Evolutionary conservation across 2,329 filamentous ascomycete species (phyloP).

Genomic region (Pseudogymnoascus sp.): DNA sequence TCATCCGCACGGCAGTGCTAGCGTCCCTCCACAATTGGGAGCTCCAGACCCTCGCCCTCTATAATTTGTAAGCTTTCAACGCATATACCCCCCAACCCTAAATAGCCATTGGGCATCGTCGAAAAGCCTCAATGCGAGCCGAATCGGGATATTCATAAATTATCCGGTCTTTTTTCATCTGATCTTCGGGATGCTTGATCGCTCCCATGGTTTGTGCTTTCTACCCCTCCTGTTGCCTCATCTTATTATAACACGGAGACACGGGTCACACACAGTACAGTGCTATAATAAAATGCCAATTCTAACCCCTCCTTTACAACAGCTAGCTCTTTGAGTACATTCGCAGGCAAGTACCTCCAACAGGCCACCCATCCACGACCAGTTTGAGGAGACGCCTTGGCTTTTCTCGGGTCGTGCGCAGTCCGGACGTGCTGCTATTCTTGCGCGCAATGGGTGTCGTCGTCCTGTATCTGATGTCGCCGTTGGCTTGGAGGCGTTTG

Average conservation of each 20-base stretch:
- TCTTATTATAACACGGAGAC: neutral
- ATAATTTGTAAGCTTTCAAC: neutral
- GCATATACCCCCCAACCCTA: neutral
- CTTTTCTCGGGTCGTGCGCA: neutral
- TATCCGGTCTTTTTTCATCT: neutral
- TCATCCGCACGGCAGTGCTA: neutral
- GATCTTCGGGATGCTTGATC: conserved; percentile 3
- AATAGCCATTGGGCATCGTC: neutral
- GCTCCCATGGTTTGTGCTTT: conserved; percentile 4
- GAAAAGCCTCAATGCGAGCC: conserved; percentile 1
- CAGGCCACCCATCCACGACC: neutral
- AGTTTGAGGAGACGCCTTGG: conserved; percentile 3
- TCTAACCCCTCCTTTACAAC: neutral
- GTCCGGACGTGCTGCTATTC: neutral
- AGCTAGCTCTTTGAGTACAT: neutral
- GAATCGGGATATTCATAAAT: neutral
- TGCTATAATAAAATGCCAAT: neutral
- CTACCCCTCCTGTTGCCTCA: neutral
- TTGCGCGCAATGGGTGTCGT: neutral
- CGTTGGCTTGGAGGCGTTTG: conserved; percentile 10
- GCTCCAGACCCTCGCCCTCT: neutral
- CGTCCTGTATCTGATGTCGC: neutral
- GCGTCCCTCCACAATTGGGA: neutral
- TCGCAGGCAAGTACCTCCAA: neutral
- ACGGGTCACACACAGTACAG: neutral